phyloP scores from a whole-genome alignment of 1,284 basidiomycete genomes.

The Stereum hirsutum region DNA sequence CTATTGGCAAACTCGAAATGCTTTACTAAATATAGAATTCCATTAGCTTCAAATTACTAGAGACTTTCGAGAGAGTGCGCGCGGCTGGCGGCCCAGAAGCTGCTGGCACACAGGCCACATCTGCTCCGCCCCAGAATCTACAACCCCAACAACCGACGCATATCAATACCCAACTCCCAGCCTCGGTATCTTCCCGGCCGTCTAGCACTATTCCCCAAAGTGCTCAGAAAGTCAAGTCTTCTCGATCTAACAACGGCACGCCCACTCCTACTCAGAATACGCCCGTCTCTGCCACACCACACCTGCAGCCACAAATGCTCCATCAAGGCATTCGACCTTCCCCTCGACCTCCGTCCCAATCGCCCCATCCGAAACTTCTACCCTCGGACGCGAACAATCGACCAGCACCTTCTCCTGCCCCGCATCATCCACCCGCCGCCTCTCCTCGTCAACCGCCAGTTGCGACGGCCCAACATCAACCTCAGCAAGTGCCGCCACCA shows the following conservation, averaged over 20 bases:
- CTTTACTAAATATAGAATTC: slow-evolving; percentile 6
- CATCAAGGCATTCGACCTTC: slow-evolving; percentile 5
- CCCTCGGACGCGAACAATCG: slow-evolving; percentile 1
- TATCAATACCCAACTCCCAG: not conserved
- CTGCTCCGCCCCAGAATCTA: not conserved
- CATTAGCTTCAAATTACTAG: not conserved
- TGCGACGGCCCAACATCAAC: slow-evolving; percentile 5
- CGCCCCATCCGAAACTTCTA: slow-evolving; percentile 8
- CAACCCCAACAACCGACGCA: not conserved
- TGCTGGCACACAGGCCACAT: not conserved
- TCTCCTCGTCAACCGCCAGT: slow-evolving; percentile 10
- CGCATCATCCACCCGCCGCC: slow-evolving; percentile 1
- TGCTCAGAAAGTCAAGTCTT: slow-evolving; percentile 9
- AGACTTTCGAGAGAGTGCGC: not conserved
- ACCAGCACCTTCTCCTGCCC: slow-evolving; percentile 6
- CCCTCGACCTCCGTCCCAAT: slow-evolving; percentile 11
- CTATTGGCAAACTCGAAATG: not conserved
- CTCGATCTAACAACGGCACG: slow-evolving; percentile 4
- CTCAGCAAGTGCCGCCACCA: slow-evolving; percentile 13
- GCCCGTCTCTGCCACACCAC: slow-evolving; percentile 7
- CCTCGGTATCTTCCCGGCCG: not conserved
- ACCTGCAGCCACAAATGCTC: slow-evolving; percentile 9
- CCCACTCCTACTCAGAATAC: slow-evolving; percentile 10
- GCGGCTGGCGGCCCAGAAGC: not conserved
- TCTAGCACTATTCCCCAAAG: slow-evolving; percentile 5